Conservation (phyloP, 768 basidiomycete species). For the Naganishia onofrii region DNA sequence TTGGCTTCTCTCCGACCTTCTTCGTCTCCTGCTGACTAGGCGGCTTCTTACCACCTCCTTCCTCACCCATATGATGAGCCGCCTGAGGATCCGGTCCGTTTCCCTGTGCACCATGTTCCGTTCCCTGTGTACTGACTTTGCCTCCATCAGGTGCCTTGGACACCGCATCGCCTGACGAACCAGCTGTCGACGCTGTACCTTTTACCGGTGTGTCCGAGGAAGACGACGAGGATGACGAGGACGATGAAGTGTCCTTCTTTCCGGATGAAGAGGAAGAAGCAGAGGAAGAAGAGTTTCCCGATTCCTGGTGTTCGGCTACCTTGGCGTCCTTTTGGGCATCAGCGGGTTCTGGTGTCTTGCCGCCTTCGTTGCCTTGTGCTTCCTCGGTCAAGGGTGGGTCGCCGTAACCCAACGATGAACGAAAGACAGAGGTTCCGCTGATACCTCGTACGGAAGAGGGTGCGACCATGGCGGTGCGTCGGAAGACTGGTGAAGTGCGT, state of each 20-base stretch:
- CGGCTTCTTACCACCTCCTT: slow-evolving; percentile 5
- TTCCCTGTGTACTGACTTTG: slow-evolving; percentile 1
- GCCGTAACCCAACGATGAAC: background rate
- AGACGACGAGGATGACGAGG: background rate
- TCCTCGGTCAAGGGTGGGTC: background rate
- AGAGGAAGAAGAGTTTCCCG: background rate
- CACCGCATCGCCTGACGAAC: slow-evolving; percentile 13
- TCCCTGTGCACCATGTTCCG: slow-evolving; percentile 18
- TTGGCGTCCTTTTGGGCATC: background rate
- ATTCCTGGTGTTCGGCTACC: background rate
- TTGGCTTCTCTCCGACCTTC: slow-evolving; percentile 19
- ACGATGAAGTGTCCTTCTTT: background rate
- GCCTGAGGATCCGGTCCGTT: slow-evolving; percentile 22
- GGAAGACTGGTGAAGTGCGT: slow-evolving; percentile 9
- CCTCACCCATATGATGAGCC: slow-evolving; percentile 1
- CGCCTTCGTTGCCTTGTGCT: background rate
- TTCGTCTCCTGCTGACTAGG: slow-evolving; percentile 22
- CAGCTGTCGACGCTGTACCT: background rate
- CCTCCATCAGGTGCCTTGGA: slow-evolving; percentile 8
- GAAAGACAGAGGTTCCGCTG: background rate
- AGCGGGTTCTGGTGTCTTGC: background rate
- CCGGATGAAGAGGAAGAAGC: background rate
- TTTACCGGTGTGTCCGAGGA: background rate
- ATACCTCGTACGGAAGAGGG: slow-evolving; percentile 1
- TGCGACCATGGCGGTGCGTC: background rate